Evolutionary conservation across 345 rosid genomes (phyloP).

Genomic region (Psidium friedrichsthalianum): DNA sequence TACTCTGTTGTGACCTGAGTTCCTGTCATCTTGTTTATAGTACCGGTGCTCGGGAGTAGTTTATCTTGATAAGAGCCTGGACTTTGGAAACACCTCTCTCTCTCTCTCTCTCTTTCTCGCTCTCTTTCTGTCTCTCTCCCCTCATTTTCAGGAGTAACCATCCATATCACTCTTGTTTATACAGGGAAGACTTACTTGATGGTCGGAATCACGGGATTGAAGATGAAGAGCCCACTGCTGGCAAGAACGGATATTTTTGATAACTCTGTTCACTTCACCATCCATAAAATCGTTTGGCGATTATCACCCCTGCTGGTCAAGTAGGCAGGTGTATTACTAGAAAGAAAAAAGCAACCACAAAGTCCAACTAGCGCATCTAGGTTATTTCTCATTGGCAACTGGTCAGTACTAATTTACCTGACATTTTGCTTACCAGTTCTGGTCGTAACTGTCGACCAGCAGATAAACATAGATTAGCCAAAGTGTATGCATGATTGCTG

Average conservation of each 20-base stretch:
- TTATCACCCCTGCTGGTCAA: not conserved
- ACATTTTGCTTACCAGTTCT: not conserved
- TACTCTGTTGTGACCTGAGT: not conserved
- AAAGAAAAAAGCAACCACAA: not conserved
- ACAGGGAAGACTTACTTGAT: slow-evolving; percentile 64
- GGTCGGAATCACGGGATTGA: slow-evolving; percentile 27
- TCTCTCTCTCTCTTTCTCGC: too few relatives aligned
- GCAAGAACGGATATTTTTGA: not conserved
- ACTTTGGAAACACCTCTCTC: not conserved
- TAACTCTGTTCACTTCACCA: not conserved
- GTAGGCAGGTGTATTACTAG: not conserved
- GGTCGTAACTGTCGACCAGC: not conserved
- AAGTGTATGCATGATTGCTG: not conserved
- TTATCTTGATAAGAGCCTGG: not conserved
- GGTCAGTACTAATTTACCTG: not conserved
- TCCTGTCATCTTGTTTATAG: not conserved
- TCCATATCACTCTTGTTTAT: not conserved
- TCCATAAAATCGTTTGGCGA: not conserved
- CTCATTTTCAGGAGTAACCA: not conserved
- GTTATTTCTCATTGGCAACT: not conserved
- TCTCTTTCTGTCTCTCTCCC: too few relatives aligned
- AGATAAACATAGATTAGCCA: not conserved
- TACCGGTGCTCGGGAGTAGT: not conserved
- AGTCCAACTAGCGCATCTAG: not conserved
- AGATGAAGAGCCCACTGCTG: slow-evolving; percentile 12